Conservation (phyloP, 2,329 filamentous ascomycete species). For the Cordyceps fumosorosea region DNA sequence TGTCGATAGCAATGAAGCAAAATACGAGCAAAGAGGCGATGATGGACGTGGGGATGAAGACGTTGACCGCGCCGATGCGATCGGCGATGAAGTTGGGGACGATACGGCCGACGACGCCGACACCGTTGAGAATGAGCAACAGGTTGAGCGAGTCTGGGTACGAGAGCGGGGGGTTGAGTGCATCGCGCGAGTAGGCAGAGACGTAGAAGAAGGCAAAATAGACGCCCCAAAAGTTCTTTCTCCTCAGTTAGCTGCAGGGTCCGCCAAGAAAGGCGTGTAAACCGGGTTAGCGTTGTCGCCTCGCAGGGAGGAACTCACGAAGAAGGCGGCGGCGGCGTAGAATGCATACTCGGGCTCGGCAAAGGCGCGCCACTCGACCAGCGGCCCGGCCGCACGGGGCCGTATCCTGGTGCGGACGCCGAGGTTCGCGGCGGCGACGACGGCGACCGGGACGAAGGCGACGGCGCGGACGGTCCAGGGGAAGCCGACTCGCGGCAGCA, state of each 20-base stretch:
- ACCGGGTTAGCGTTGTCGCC: no score
- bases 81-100: conserved; percentile 55
- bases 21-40: conserved; percentile 39
- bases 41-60: conserved; percentile 45
- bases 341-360: conserved; percentile 30
- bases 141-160: conserved; percentile 51
- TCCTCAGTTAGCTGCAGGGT: no score
- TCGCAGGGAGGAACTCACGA: conserved; percentile 16
- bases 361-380: conserved; percentile 41
- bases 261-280: no score
- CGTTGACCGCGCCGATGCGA: conserved; percentile 51
- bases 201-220: conserved; percentile 58
- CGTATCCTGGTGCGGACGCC: conserved; percentile 36
- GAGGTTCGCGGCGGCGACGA: conserved; percentile 30
- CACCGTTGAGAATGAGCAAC: conserved; percentile 58
- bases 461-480: conserved; percentile 52
- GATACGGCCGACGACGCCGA: conserved; percentile 51
- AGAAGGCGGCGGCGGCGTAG: conserved; percentile 30
- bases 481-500: conserved; percentile 28
- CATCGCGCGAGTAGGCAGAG: conserved; percentile 39
- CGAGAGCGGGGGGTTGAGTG: conserved; percentile 31
- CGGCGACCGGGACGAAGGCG: conserved; percentile 50
- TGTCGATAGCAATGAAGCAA: conserved; percentile 52
- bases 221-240: conserved; percentile 41
- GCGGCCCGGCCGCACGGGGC: conserved; percentile 32